Evolutionary conservation across 495 filamentous ascomycete genomes (phyloP), one percentile per base, ranked within the genome.

Genomic region (Penicillium cosmopolitanum): DNA sequence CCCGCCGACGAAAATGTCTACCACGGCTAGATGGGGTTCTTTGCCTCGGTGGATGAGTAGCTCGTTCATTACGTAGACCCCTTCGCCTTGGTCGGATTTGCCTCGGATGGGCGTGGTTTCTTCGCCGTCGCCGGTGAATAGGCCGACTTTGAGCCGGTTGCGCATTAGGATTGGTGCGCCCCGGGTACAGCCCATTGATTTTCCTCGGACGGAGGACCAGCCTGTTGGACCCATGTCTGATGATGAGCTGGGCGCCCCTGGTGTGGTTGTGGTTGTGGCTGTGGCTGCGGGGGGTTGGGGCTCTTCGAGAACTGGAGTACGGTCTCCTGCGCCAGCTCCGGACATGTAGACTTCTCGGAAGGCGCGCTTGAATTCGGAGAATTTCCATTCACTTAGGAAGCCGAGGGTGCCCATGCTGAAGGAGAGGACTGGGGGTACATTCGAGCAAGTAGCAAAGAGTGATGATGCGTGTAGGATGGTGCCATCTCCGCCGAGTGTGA

Each of bases 381-480:
- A 97, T 62, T 92, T 94, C 93, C 94, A 98, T 74, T 98, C 95
- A 35, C 94, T 93, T 16, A 98, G 78, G 61, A 98, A 98, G 0
- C 95, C 95, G 2, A 98, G 76, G 0, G 93, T 93, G 6, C 95
- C 95, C 93, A 98, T 97, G 69, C 91, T 94, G 73, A 98, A 98
- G 11, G 89, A 89, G 21, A 98, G 79, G n/a, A 98, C 88, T 0
- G 96, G 95, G 0, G 95, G 95, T 0, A 98, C 93, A 42, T 85
- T 83, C 43, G 83, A 73, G 23, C 88, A 86, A n/a, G 87, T 89
- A 15, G 90, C 88, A 76, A 98, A 98, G 13, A 98, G 82, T 19
- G 91, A 96, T 3, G 92, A 88, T 11, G 95, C 95, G 58, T 89
- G 93, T 18, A 98, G 76, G 50, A 98, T 97, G 7, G 95, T 98